Evolutionary conservation across 1,284 basidiomycete genomes (phyloP).

Genomic region (Irpex sp.): DNA sequence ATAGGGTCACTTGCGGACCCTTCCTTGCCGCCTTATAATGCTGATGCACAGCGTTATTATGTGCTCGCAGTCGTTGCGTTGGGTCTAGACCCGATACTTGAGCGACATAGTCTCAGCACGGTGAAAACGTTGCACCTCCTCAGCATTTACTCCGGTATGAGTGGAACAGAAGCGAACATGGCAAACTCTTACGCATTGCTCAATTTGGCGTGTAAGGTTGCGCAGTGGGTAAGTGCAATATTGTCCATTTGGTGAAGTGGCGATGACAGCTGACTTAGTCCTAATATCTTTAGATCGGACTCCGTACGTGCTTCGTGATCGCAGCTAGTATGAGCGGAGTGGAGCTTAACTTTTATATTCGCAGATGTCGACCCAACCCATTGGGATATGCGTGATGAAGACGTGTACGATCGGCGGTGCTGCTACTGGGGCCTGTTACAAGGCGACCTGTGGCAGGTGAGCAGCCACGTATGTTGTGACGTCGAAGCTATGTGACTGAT

Average conservation of each 20-base stretch:
- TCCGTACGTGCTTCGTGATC: slow-evolving; percentile 33
- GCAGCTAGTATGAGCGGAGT: background rate
- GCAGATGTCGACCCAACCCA: slow-evolving; percentile 51
- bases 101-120: slow-evolving; percentile 36
- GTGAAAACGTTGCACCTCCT: slow-evolving; percentile 48
- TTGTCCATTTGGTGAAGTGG: background rate
- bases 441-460: slow-evolving; percentile 43
- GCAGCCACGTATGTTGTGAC: slow-evolving; percentile 8
- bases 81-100: slow-evolving; percentile 41
- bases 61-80: slow-evolving; percentile 44
- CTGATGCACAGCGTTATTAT: slow-evolving; percentile 54
- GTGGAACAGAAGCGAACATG: slow-evolving; percentile 47
- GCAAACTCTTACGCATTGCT: slow-evolving; percentile 43
- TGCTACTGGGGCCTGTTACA: slow-evolving; percentile 54
- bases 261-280: background rate
- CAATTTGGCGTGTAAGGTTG: slow-evolving; percentile 43
- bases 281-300: slow-evolving; percentile 36
- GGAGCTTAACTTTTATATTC: background rate
- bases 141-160: slow-evolving; percentile 52
- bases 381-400: slow-evolving; percentile 46
- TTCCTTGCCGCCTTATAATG: slow-evolving; percentile 42
- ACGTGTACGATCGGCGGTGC: slow-evolving; percentile 48
- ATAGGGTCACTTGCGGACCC: slow-evolving; percentile 50
- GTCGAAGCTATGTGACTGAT: slow-evolving; percentile 5
- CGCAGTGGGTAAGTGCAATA: slow-evolving; percentile 35